Evolutionary conservation across 495 filamentous ascomycete species (phyloP).

Genomic region (Podospora pseudoanserina): DNA sequence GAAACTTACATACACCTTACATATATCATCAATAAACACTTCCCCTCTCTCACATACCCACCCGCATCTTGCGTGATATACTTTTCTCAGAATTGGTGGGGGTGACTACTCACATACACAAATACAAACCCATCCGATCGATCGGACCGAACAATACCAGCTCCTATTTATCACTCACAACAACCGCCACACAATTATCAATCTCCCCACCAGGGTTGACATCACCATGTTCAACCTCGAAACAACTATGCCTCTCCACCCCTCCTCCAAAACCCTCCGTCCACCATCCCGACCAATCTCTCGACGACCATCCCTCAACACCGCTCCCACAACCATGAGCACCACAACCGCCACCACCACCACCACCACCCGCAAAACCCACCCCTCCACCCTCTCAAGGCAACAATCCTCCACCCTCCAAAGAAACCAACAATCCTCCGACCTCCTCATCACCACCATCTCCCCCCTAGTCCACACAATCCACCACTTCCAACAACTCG

Average conservation of each 20-base stretch:
- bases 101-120: background rate
- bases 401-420: background rate
- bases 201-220: background rate
- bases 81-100: background rate
- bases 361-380: background rate
- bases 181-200: background rate
- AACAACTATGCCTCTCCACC: background rate
- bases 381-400: background rate
- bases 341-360: background rate
- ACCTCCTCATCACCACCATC: slow-evolving; percentile 19
- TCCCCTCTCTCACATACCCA: background rate
- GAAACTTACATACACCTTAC: background rate
- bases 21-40: background rate
- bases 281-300: background rate
- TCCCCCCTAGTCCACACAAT: slow-evolving; percentile 27
- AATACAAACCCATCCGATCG: background rate
- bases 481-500: slow-evolving; percentile 32
- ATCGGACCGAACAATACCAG: background rate
- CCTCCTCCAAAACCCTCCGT: background rate
- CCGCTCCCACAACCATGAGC: background rate
- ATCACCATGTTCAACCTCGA: background rate
- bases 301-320: background rate
- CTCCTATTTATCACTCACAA: background rate
- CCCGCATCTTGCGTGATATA: background rate
- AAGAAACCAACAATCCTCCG: background rate